phyloP scores from a whole-genome alignment of 2,329 filamentous ascomycete genomes.

The Mollisia scopiformis region DNA sequence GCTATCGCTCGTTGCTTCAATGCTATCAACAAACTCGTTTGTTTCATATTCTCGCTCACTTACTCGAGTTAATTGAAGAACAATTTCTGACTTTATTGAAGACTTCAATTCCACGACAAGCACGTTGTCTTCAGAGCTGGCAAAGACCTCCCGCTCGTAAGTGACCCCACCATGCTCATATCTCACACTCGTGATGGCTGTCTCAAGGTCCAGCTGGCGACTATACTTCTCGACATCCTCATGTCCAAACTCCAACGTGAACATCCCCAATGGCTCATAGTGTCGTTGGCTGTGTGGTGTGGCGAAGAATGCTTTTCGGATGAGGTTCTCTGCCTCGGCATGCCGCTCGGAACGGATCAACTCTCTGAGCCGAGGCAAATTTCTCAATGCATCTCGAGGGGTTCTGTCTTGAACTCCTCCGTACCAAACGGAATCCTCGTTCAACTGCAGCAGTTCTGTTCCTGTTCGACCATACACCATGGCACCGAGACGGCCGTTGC shows the following conservation, averaged over 20 bases:
- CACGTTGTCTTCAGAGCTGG: slow-evolving; percentile 43
- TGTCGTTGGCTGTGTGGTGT: slow-evolving; percentile 49
- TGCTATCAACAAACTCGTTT: slow-evolving; percentile 45
- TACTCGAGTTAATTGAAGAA: slow-evolving; percentile 40
- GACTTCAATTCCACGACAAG: slow-evolving; percentile 38
- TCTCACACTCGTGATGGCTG: slow-evolving; percentile 38
- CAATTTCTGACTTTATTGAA: slow-evolving; percentile 19
- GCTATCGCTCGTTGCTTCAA: slow-evolving; percentile 34
- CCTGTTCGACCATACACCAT: slow-evolving; percentile 49
- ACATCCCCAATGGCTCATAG: slow-evolving; percentile 45
- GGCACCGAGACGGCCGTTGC: slow-evolving; percentile 48
- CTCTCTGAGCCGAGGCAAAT: slow-evolving; percentile 43
- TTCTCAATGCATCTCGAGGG: slow-evolving; percentile 40
- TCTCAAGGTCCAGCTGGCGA: slow-evolving; percentile 41
- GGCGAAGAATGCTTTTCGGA: slow-evolving; percentile 46
- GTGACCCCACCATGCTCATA: slow-evolving; percentile 39
- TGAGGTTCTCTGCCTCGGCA: slow-evolving; percentile 44
- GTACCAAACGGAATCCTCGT: slow-evolving; percentile 52
- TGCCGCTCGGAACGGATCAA: slow-evolving; percentile 45
- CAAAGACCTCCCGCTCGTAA: slow-evolving; percentile 41
- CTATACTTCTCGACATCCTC: slow-evolving; percentile 37
- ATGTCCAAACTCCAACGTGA: slow-evolving; percentile 46
- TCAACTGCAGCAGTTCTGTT: slow-evolving; percentile 48
- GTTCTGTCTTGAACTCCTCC: slow-evolving; percentile 47
- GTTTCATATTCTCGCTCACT: slow-evolving; percentile 45